A percentile compares a stretch with the other conserved stretches of the same genome.
Evolutionary conservation across 78 protist genomes (phyloP).

Genomic region (Trichosphaerium sp.): DNA sequence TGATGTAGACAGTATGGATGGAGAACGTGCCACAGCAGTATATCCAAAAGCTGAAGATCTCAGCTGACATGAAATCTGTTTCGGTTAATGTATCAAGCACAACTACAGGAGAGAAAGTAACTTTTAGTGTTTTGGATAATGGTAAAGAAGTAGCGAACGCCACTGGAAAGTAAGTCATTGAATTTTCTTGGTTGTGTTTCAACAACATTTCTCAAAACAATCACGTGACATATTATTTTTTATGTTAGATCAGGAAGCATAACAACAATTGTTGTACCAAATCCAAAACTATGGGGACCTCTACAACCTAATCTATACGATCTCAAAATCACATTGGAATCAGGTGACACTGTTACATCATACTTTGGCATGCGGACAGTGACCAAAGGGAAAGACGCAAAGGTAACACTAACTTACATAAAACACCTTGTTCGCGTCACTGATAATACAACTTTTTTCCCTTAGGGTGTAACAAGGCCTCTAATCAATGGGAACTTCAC

Average conservation of each 20-base stretch:
- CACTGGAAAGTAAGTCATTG: conserved; percentile 1
- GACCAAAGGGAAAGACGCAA: neutral
- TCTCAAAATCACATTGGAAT: neutral
- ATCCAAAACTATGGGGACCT: conserved; percentile 20
- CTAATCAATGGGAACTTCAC: conserved; percentile 3
- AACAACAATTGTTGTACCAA: no score
- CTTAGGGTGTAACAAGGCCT: neutral
- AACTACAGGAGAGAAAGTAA: neutral
- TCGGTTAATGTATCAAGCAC: neutral
- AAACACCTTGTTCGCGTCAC: neutral
- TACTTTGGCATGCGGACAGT: conserved; percentile 30
- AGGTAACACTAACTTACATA: no score
- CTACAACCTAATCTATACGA: conserved; percentile 16
- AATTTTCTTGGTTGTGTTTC: neutral
- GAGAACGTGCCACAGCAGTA: conserved; percentile 1
- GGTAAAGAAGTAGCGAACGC: neutral
- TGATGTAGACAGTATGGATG: conserved; percentile 25
- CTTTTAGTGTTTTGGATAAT: neutral
- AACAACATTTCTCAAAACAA: no score
- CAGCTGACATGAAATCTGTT: neutral
- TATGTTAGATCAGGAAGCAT: neutral
- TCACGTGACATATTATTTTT: no score
- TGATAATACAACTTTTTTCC: neutral
- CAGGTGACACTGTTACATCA: neutral
- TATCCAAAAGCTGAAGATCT: neutral